These are phyloP conservation scores for Eucalyptus camaldulensis DNA, from an alignment of 345 rosid genomes.

Conservation along the genomic window DNA sequence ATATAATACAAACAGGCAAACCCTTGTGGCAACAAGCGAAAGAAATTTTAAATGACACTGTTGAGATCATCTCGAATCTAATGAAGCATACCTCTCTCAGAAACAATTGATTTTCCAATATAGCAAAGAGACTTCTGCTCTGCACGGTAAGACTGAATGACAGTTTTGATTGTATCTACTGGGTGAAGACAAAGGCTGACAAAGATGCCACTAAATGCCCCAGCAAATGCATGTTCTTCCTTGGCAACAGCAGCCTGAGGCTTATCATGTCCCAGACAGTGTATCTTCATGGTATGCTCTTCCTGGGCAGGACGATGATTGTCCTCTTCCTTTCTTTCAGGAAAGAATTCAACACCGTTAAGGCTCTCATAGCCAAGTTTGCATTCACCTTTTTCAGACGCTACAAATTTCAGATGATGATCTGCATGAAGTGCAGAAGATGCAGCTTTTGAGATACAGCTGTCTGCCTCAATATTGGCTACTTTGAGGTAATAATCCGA, in stretches of 20 bases:
- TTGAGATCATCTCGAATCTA: not conserved
- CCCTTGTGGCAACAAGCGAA: not conserved
- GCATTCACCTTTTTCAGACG: slow-evolving; percentile 5
- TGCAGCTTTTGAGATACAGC: not conserved
- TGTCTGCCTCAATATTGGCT: slow-evolving; percentile 10
- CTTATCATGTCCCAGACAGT: slow-evolving; percentile 8
- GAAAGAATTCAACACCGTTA: slow-evolving; percentile 1
- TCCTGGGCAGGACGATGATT: slow-evolving; percentile 1
- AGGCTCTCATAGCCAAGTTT: not conserved
- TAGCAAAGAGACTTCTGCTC: slow-evolving; percentile 52
- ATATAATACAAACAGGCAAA: not conserved
- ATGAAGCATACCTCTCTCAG: slow-evolving; percentile 58
- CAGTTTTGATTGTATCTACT: slow-evolving; percentile 81
- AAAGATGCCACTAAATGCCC: slow-evolving; percentile 72
- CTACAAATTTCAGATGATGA: slow-evolving; percentile 9
- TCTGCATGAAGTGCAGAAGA: slow-evolving; percentile 23
- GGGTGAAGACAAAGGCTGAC: slow-evolving; percentile 95
- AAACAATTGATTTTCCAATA: slow-evolving; percentile 66
- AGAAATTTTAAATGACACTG: not conserved
- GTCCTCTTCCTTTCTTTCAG: slow-evolving; percentile 3
- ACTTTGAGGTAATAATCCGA: slow-evolving; percentile 25
- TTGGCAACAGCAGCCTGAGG: slow-evolving; percentile 30
- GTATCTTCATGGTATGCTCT: slow-evolving; percentile 1
- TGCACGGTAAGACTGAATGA: slow-evolving; percentile 54
- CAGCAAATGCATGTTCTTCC: slow-evolving; percentile 89